phyloP scores from a whole-genome alignment of 169 alveolate species.

The Plasmodium relictum region DNA sequence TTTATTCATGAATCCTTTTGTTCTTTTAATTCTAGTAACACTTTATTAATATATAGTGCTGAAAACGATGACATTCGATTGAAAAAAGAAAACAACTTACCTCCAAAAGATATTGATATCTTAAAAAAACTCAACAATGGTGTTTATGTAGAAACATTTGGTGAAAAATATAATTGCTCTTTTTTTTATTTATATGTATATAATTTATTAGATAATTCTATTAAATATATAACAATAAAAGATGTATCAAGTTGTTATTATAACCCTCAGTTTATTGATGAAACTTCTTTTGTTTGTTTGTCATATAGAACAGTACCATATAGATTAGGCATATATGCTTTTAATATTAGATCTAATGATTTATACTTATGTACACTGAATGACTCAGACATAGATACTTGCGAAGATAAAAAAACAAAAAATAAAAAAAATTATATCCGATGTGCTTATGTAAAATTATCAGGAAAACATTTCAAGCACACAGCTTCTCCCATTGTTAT shows the following conservation, averaged over 20 bases:
- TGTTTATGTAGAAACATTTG: constrained; percentile 63
- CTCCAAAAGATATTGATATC: constrained; percentile 20
- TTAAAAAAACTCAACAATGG: constrained; percentile 59
- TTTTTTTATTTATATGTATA: constrained; percentile 72
- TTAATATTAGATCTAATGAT: constrained; percentile 54
- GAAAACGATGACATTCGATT: constrained; percentile 38
- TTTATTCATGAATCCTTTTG: constrained; percentile 57
- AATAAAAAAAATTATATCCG: constrained; percentile 12
- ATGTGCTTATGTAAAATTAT: constrained; percentile 50
- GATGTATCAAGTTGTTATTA: constrained; percentile 60
- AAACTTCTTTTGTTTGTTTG: constrained; percentile 71
- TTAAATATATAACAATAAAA: constrained; percentile 35
- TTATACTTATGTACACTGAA: constrained; percentile 49
- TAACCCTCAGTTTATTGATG: constrained; percentile 72
- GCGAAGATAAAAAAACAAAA: background rate
- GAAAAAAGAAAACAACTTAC: constrained; percentile 21
- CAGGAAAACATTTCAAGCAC: constrained; percentile 49
- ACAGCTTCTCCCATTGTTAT: constrained; percentile 34
- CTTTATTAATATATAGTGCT: constrained; percentile 67
- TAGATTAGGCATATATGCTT: constrained; percentile 63
- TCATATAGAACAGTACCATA: constrained; percentile 48
- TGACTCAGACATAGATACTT: constrained; percentile 5
- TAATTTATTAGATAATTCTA: constrained; percentile 47
- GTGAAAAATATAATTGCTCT: constrained; percentile 50
- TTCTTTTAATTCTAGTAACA: constrained; percentile 53